Conservation (phyloP, 495 filamentous ascomycete genomes). For the Bacidia gigantensis region DNA sequence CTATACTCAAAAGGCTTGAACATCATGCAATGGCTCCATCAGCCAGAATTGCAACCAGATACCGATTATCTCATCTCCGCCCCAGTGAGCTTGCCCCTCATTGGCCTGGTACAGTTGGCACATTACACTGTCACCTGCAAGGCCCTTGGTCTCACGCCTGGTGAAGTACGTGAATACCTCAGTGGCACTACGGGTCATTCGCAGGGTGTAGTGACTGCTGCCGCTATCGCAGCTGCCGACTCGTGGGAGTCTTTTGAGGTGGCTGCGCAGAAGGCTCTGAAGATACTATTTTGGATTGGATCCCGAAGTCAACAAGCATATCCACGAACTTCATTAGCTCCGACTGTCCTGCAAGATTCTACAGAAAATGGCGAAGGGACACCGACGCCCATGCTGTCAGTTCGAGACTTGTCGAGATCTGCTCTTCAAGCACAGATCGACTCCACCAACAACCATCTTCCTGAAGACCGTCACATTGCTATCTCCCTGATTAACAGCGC, state of each 20-base stretch:
- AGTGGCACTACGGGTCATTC: constrained; percentile 91
- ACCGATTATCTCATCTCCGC: constrained; percentile 92
- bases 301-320: constrained; percentile 97
- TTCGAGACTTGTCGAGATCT: constrained; percentile 73
- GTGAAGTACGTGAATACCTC: constrained; percentile 66
- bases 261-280: constrained; percentile 62
- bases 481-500: constrained; percentile 95
- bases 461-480: constrained; percentile 77
- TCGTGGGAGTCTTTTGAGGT: constrained; percentile 82
- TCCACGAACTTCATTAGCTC: constrained; percentile 85
- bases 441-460: constrained; percentile 89
- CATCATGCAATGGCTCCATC: constrained; percentile 80
- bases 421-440: constrained; percentile 91
- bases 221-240: constrained; percentile 75
- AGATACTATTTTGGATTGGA: constrained; percentile 98
- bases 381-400: constrained; percentile 94
- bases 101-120: constrained; percentile 85
- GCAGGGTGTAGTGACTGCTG: constrained; percentile 86
- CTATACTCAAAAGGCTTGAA: constrained; percentile 92
- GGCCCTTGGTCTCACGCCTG: constrained; percentile 72
- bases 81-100: constrained; percentile 91
- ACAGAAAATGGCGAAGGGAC: constrained; percentile 84
- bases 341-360: constrained; percentile 82
- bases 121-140: constrained; percentile 91
- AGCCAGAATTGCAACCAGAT: constrained; percentile 78